phyloP scores from a whole-genome alignment of 257 asterid genomes.

The Leptodermis oblonga region DNA sequence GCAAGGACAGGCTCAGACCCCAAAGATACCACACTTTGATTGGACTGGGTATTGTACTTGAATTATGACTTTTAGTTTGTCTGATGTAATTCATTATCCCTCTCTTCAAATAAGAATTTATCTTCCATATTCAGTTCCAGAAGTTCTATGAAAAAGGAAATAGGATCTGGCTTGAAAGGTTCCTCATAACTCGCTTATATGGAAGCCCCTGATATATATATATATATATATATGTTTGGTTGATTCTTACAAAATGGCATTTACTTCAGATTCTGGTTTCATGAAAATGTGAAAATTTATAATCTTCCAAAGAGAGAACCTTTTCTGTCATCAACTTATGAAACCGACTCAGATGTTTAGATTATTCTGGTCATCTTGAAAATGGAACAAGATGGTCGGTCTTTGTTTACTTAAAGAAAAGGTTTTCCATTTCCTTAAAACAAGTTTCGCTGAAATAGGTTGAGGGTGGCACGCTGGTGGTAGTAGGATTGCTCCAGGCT shows the following conservation, averaged over 20 bases:
- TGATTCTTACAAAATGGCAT: background rate
- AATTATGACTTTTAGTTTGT: background rate
- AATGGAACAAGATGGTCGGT: background rate
- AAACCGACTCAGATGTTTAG: background rate
- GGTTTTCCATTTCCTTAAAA: too few species aligned
- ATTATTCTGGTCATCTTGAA: background rate
- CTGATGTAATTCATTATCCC: background rate
- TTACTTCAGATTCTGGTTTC: background rate
- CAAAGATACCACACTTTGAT: slow-evolving; percentile 76
- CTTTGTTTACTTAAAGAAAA: background rate
- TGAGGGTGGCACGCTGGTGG: background rate
- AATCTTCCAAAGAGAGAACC: background rate
- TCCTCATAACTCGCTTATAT: background rate
- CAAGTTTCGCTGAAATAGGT: background rate
- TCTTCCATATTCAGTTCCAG: background rate
- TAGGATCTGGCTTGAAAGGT: background rate
- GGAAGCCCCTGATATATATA: background rate
- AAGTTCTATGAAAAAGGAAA: background rate
- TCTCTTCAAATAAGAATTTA: background rate
- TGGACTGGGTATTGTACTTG: slow-evolving; percentile 72
- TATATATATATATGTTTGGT: too few species aligned
- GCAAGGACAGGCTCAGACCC: slow-evolving; percentile 78
- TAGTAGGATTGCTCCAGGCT: background rate
- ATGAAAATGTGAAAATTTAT: background rate
- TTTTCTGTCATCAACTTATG: background rate